Base-by-base conservation (phyloP, 2,329 filamentous ascomycete genomes). In the Botrytis pseudocinerea region DNA sequence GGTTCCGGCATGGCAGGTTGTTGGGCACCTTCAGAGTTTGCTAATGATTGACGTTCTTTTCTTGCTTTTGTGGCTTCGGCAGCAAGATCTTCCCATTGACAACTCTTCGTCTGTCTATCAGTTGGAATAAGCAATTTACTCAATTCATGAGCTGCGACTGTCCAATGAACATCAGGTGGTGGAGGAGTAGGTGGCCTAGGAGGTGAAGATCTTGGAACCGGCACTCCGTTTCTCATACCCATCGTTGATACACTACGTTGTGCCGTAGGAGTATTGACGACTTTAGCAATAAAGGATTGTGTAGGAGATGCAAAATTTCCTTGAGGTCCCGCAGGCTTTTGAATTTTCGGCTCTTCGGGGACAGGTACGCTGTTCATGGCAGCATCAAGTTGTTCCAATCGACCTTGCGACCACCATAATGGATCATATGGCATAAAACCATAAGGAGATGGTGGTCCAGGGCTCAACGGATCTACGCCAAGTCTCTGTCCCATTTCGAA, bases 251-350 rank as follows among this genome's bases (percentile, higher is more conserved):
- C 82, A 75, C 86, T 92, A 42, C 91, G 87, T 60, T 89, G 87
- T 75, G 92, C 84, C 75, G 89, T 92, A 14, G 90, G 84, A 2
- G 91, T 88, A 63, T 92, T 88, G 40, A 60, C 70, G 18, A 93
- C 90, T 82, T 93, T 97, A 38, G 94, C 93, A 1, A 90, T 90
- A 60, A 94, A 98, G 0, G 95, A 93, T 75, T 95, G 92, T 0
- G 95, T 98, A 0, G 95, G 93, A 2, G 94, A 93, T 3, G 90
- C 94, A 82, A 95, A 98, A 2, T 93, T 95, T 2, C 93, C 91
- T 14, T 84, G 80, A 35, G 87, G 87, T 22, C 86, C 85, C 28
- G 59, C 22, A 85, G 82, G 78, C 89, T 90, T 78, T 83, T 87
- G 14, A 83, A 83, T 72, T 86, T 85, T 12, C 8, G 86, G 82